Evolutionary conservation across 768 basidiomycete genomes (phyloP).

Genomic region (Coprinellus micaceus): DNA sequence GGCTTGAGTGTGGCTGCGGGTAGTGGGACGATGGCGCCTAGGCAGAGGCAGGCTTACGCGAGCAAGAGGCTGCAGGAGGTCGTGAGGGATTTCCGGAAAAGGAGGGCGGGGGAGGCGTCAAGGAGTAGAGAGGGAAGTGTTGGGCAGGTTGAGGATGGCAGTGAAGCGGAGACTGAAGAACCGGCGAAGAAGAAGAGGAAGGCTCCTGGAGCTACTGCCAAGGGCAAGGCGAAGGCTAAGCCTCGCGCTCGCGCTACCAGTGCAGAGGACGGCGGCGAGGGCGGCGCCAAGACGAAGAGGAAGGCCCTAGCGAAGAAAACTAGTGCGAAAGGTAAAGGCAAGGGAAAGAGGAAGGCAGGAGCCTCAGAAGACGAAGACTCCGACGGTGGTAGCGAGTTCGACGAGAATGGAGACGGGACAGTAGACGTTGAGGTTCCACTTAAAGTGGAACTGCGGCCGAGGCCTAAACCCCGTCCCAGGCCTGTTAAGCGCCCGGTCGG

Average conservation of each 20-base stretch:
- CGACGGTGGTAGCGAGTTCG: neutral
- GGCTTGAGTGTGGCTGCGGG: slow-evolving; percentile 64
- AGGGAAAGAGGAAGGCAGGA: slow-evolving; percentile 8
- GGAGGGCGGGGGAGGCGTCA: slow-evolving; percentile 32
- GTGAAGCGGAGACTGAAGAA: slow-evolving; percentile 17
- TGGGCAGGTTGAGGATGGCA: slow-evolving; percentile 16
- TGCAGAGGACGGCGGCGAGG: neutral
- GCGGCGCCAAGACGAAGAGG: neutral
- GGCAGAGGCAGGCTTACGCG: slow-evolving; percentile 75
- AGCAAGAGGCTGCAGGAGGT: slow-evolving; percentile 87
- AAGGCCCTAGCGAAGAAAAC: slow-evolving; percentile 10
- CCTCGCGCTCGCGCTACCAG: neutral
- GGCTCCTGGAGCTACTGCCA: slow-evolving; percentile 6
- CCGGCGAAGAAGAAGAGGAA: slow-evolving; percentile 28
- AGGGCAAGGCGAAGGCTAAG: slow-evolving; percentile 9
- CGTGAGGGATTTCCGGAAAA: slow-evolving; percentile 75
- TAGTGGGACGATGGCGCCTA: slow-evolving; percentile 68
- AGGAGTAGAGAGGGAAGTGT: slow-evolving; percentile 23
- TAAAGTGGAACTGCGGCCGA: slow-evolving; percentile 36
- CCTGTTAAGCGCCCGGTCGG: neutral
- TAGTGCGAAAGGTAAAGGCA: slow-evolving; percentile 5
- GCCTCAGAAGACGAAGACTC: neutral
- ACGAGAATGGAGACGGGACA: slow-evolving; percentile 5
- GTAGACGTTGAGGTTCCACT: slow-evolving; percentile 20
- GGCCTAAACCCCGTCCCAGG: slow-evolving; percentile 31